Base-by-base conservation (phyloP, 140 eudicot species). In the Cichorium intybus region DNA sequence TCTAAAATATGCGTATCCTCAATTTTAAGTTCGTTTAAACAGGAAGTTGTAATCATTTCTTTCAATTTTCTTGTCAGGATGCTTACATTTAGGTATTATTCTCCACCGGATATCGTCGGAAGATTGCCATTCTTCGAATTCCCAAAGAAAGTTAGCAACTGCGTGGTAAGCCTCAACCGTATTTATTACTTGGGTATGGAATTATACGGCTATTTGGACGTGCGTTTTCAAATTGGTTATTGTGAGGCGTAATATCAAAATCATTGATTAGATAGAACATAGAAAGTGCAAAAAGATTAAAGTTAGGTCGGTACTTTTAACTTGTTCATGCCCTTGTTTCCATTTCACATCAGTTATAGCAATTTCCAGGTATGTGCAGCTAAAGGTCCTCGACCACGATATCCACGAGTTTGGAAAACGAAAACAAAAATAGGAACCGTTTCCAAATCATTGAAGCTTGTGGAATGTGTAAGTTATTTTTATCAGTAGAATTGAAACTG, bases 361-460 rank as follows among this genome's bases (percentile, higher is more conserved):
- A 12, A 64, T 60, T 69, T 69, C 52, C 79, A 91, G 96, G 90
- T 87, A 74, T 91, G 97, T 79, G 97, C 83, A 45, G 85, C 89
- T 17, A 90, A 85, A 84, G 96, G 97, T 62, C 97, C 97, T 75
- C 85, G 97, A 65, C 97, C 94, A 67, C 82, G 97, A 73, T 87
- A 82, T 74, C 97, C 97, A 23, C 87, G 97, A 56, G 97, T 91
- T 24, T 91, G 97, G 96, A 91, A 82, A 80, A 78, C 85, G 56
- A 82, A 75, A 47, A 77, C 72, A 74, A 87, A 73, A 66, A 75
- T 87, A 70, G 97, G 97, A 64, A 91, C 96, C 7, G 76, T 91
- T 69, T 91, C 97, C 63, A 91, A 91, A 69, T 82, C 97, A 24
- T 18, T 76, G 52, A 91, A 91, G 77, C 95, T 91, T 56, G 91